phyloP scores from a whole-genome alignment of 352 stramenopile genomes.

The Globisporangium okanoganense region DNA sequence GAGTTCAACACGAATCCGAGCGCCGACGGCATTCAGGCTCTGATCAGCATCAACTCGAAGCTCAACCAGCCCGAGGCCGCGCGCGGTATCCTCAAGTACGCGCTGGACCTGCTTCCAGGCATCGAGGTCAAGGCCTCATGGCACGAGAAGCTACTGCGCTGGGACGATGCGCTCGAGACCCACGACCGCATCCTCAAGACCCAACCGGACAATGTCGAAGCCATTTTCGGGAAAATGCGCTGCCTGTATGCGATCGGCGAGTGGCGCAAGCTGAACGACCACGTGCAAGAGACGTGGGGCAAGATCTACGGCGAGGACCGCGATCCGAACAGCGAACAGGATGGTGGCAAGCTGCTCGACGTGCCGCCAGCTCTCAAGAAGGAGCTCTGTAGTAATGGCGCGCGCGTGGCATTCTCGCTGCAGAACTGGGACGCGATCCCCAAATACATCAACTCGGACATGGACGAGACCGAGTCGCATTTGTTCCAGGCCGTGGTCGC shows the following conservation, averaged over 20 bases:
- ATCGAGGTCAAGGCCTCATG: constrained; percentile 94
- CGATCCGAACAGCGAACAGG: constrained; percentile 26
- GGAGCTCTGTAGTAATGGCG: constrained; percentile 80
- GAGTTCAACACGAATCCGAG: constrained; percentile 94
- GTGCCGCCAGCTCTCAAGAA: constrained; percentile 81
- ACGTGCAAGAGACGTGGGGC: constrained; percentile 86
- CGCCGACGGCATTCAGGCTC: constrained; percentile 93
- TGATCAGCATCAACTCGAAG: constrained; percentile 99
- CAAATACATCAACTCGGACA: constrained; percentile 85
- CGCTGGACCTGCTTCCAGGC: constrained; percentile 61
- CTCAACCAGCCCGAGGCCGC: constrained; percentile 95
- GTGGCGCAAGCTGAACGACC: constrained; percentile 94
- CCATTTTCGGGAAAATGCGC: constrained; percentile 97
- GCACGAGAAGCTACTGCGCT: constrained; percentile 98
- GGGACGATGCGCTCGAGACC: constrained; percentile 94
- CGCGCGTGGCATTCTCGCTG: constrained; percentile 73
- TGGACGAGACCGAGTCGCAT: constrained; percentile 82
- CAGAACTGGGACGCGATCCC: constrained; percentile 86
- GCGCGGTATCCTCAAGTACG: constrained; percentile 97
- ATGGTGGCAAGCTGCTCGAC: constrained; percentile 58
- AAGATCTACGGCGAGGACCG: constrained; percentile 80
- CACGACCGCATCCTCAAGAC: constrained; percentile 87
- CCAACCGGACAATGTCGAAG: constrained; percentile 89
- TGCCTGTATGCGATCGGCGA: constrained; percentile 98
- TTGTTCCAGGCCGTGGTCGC: constrained; percentile 91